Conservation (phyloP, 371 early-diverging fungal species). For the Actinomortierella ambigua region DNA sequence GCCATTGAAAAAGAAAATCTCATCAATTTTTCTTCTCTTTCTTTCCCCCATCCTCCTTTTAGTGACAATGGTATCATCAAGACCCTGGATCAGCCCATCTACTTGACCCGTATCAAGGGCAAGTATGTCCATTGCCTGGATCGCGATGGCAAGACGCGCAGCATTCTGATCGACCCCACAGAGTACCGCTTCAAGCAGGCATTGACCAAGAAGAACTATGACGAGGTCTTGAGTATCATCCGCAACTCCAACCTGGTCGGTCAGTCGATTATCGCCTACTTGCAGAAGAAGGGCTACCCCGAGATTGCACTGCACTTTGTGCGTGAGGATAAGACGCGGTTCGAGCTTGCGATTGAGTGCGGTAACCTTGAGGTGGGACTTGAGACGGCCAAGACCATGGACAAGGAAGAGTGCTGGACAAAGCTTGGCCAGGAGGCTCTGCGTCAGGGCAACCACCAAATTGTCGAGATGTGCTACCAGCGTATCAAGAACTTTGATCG, state of each 20-base stretch:
- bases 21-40: neutral
- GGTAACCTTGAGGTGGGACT: conserved; percentile 93
- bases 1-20: neutral
- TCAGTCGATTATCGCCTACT: conserved; percentile 96
- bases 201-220: conserved; percentile 87
- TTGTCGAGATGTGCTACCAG: conserved; percentile 91
- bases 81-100: conserved; percentile 94
- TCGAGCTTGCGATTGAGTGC: conserved; percentile 96
- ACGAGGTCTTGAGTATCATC: conserved; percentile 93
- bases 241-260: conserved; percentile 96
- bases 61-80: conserved; percentile 95
- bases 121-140: conserved; percentile 85
- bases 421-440: conserved; percentile 88
- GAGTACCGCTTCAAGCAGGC: conserved; percentile 98
- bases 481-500: conserved; percentile 87
- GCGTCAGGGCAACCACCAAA: conserved; percentile 87
- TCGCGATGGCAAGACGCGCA: conserved; percentile 85
- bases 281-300: conserved; percentile 98
- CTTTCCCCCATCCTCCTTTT: conserved; percentile 4
- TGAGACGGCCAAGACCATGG: conserved; percentile 88
- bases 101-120: conserved; percentile 86
- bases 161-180: conserved; percentile 92
- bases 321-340: conserved; percentile 91
- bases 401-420: conserved; percentile 87
- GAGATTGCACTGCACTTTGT: conserved; percentile 99